Evolutionary conservation across 2,329 filamentous ascomycete species (phyloP), one percentile per base, ranked within the genome.

Genomic region (Xylaria sp.): DNA sequence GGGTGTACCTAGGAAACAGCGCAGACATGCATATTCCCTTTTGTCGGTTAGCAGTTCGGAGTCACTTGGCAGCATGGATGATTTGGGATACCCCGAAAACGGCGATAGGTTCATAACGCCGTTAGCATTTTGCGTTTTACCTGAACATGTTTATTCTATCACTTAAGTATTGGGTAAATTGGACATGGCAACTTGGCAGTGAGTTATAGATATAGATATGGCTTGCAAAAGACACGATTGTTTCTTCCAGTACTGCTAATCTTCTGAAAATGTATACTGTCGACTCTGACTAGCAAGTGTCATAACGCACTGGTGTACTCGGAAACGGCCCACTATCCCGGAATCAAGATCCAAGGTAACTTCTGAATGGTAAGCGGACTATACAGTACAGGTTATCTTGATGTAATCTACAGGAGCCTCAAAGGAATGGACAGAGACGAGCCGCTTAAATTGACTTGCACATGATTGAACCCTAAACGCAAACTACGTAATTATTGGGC

Each of bases 21-120:
- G 18, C 50, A 15, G 58, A 20, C 41, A 59, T 70, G 65, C 65
- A 68, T 65, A 53, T 60, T 68, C 34, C 41, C 10, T 67, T 65
- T 65, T 58, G 43, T 63, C 20, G 52, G 28, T 68, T 63, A 63
- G 53, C 53, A 52, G 34, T 28, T 58, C 50, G 62, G 62, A 65
- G 62, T 68, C 34, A 61, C 48, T 60, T 41, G 50, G 53, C 50
- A 63, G 62, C 65, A 69, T 69, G 65, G 46, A 67, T 65, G 57
- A 41, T 61, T 67, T 60, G 46, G 67, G 67, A 69, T 69, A 69
- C 67, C 67, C 65, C 52, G 45, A 66, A 65, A 65, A 65, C 61
- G 67, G 67, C 67, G 52, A 67, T 48, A 36, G 4, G n/a, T 53
- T 25, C 36, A 41, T 12, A 46, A 55, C 63, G 66, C 66, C 66